Conservation (phyloP, 305 asterid genomes). For the Nicotiana rustica region DNA sequence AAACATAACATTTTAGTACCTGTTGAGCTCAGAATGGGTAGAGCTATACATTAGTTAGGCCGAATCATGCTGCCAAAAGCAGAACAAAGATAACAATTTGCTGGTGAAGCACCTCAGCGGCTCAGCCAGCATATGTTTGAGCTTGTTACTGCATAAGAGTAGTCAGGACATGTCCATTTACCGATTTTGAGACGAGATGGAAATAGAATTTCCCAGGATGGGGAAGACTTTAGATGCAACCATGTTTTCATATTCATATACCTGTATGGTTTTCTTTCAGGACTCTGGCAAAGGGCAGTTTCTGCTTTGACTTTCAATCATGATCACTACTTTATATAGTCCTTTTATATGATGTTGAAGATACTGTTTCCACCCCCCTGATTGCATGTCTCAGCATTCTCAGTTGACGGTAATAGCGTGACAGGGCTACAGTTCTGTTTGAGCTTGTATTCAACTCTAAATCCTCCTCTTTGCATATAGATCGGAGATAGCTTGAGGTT, state of each 20-base stretch:
- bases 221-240: background rate
- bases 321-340: constrained; percentile 1
- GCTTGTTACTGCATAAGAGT: constrained; percentile 19
- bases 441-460: background rate
- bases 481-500: constrained; percentile 2
- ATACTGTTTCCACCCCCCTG: background rate
- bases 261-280: constrained; percentile 2
- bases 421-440: constrained; percentile 6
- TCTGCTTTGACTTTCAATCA: background rate
- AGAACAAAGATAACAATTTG: background rate
- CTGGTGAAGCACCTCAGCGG: background rate
- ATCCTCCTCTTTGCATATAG: background rate
- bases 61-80: background rate
- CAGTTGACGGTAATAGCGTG: background rate
- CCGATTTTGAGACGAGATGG: constrained; percentile 13
- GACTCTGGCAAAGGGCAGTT: background rate
- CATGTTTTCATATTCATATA: constrained; percentile 11
- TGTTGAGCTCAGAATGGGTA: background rate
- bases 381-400: constrained; percentile 24
- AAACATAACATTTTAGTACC: background rate
- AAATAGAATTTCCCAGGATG: background rate
- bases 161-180: constrained; percentile 17
- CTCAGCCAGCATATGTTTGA: constrained; percentile 4
- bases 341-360: background rate
- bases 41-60: background rate